Conservation (phyloP, 768 basidiomycete species). For the Leccinum disarticulatum region DNA sequence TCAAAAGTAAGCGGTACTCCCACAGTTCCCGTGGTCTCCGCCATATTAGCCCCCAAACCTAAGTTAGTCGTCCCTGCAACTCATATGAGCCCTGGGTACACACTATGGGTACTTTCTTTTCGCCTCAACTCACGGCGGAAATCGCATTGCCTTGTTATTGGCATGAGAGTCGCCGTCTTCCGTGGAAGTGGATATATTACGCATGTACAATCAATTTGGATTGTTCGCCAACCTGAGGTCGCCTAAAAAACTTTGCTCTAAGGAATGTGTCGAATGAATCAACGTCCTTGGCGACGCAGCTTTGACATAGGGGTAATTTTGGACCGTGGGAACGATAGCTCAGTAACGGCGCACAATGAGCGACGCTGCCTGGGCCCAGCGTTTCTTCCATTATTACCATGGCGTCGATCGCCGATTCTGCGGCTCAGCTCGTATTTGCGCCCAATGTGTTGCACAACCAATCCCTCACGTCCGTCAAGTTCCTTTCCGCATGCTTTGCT, state of each 20-base stretch:
- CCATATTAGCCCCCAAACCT: neutral
- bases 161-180: neutral
- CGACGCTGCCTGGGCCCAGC: neutral
- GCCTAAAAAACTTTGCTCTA: neutral
- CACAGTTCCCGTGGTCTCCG: neutral
- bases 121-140: neutral
- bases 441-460: conserved; percentile 69
- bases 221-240: neutral
- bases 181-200: neutral
- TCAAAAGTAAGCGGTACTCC: neutral
- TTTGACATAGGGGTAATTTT: conserved; percentile 5
- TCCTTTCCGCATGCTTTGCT: conserved; percentile 79
- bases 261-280: neutral
- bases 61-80: conserved; percentile 5
- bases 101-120: neutral
- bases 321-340: conserved; percentile 14
- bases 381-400: conserved; percentile 26
- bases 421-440: conserved; percentile 61
- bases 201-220: neutral
- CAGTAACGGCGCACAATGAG: neutral
- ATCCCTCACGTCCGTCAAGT: conserved; percentile 66
- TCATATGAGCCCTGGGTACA: neutral
- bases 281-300: neutral
- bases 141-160: neutral
- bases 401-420: conserved; percentile 48